phyloP scores from a whole-genome alignment of 192 early-diverging fungal genomes.

The Gaertneriomyces sp. region DNA sequence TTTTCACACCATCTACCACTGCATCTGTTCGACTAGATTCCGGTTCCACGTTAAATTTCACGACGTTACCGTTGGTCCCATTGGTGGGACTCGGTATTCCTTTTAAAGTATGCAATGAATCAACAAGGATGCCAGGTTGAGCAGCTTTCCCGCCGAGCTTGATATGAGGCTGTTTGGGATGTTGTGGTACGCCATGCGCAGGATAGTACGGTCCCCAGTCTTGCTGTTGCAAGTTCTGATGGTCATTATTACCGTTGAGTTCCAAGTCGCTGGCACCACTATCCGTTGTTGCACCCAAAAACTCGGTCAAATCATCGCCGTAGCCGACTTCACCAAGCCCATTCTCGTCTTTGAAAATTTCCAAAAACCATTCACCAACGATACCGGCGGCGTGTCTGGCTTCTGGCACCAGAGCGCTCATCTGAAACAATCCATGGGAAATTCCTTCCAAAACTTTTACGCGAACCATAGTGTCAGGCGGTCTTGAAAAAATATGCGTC shows the following conservation, averaged over 20 bases:
- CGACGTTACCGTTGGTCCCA: not conserved
- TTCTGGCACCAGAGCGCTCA: slow-evolving; percentile 73
- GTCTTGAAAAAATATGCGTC: slow-evolving; percentile 44
- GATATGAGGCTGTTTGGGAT: slow-evolving; percentile 24
- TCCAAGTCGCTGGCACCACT: too few species aligned
- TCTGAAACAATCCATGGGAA: slow-evolving; percentile 56
- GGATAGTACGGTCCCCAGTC: slow-evolving; percentile 25
- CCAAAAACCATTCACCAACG: slow-evolving; percentile 40
- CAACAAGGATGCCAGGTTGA: not conserved
- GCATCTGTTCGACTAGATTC: not conserved
- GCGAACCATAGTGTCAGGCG: slow-evolving; percentile 51
- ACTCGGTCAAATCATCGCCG: slow-evolving; percentile 31
- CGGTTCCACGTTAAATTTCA: not conserved
- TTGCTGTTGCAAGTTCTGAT: not conserved
- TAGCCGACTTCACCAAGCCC: slow-evolving; percentile 19
- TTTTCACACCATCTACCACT: slow-evolving; percentile 6
- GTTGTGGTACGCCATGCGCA: slow-evolving; percentile 21
- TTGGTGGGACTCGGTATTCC: not conserved
- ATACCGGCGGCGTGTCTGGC: slow-evolving; percentile 45
- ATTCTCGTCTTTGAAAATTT: slow-evolving; percentile 34
- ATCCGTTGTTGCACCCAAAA: slow-evolving; percentile 9
- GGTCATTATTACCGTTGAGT: not conserved
- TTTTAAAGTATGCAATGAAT: not conserved
- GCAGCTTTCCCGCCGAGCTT: slow-evolving; percentile 13
- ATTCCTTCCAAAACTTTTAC: slow-evolving; percentile 74